phyloP scores from a whole-genome alignment of 306 rosid genomes.

The Corylus americana region DNA sequence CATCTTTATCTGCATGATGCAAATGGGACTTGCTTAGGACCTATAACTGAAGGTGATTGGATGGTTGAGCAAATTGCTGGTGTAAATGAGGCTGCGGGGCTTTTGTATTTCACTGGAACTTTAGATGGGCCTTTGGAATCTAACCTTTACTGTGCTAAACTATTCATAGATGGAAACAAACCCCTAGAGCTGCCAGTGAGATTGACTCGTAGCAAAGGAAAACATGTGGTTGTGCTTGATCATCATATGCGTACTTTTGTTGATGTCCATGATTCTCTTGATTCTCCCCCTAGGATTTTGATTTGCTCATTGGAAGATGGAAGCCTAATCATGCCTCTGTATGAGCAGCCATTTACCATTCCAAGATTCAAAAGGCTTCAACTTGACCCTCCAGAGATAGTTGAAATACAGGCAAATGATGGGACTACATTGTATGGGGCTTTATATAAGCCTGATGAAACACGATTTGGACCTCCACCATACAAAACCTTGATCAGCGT shows the following conservation, averaged over 20 bases:
- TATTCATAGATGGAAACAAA: conserved; percentile 53
- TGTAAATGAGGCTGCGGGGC: conserved; percentile 78
- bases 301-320: conserved; percentile 89
- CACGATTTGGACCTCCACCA: conserved; percentile 90
- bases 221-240: conserved; percentile 79
- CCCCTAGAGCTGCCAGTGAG: conserved; percentile 69
- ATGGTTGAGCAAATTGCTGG: conserved; percentile 98
- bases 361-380: conserved; percentile 69
- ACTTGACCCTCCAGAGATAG: conserved; percentile 80
- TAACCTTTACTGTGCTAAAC: conserved; percentile 70
- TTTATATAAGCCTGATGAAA: conserved; percentile 74
- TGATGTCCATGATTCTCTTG: conserved; percentile 77
- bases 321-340: conserved; percentile 61
- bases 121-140: conserved; percentile 84
- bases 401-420: conserved; percentile 58
- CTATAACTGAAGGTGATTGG: conserved; percentile 95
- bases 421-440: conserved; percentile 76
- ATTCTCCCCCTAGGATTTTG: conserved; percentile 75
- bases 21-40: conserved; percentile 71
- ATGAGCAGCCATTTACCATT: conserved; percentile 56
- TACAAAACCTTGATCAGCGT: conserved; percentile 86
- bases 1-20: conserved; percentile 87
- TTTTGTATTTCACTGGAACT: conserved; percentile 86
- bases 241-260: conserved; percentile 78
- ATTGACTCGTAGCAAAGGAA: conserved; percentile 76